phyloP scores from a whole-genome alignment of 495 filamentous ascomycete species.

The Astrothelium subdiscretum region DNA sequence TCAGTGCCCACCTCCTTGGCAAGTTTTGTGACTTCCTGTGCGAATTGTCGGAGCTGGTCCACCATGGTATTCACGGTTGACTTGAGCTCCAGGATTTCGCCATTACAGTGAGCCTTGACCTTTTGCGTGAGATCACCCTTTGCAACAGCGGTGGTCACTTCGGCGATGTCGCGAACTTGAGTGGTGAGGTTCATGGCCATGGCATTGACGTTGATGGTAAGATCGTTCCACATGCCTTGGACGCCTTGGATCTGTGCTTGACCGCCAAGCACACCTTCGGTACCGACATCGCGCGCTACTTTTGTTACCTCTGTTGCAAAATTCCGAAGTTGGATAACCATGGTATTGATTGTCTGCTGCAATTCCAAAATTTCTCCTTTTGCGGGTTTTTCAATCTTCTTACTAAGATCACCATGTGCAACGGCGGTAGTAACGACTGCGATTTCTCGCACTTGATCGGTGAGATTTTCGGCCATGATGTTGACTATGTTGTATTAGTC shows the following conservation, averaged over 20 bases:
- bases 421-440: constrained; percentile 93
- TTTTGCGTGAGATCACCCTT: constrained; percentile 95
- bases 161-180: constrained; percentile 96
- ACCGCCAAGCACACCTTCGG: constrained; percentile 91
- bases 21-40: constrained; percentile 95
- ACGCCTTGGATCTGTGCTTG: constrained; percentile 91
- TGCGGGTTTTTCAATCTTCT: constrained; percentile 90
- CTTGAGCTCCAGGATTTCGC: constrained; percentile 91
- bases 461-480: constrained; percentile 86
- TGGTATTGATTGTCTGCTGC: constrained; percentile 96
- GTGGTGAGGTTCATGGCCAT: constrained; percentile 97
- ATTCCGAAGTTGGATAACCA: constrained; percentile 95
- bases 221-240: constrained; percentile 85
- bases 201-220: constrained; percentile 96
- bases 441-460: constrained; percentile 88
- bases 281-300: constrained; percentile 93
- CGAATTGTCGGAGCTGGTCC: constrained; percentile 92
- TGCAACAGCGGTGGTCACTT: constrained; percentile 95
- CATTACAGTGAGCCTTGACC: constrained; percentile 91
- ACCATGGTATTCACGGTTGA: constrained; percentile 99
- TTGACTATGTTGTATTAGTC: constrained; percentile 55
- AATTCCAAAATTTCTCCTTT: constrained; percentile 92
- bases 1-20: constrained; percentile 96
- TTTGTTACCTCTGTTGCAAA: constrained; percentile 96
- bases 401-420: constrained; percentile 87